phyloP scores from a whole-genome alignment of 306 rosid genomes.

The Mimosa bimucronata region DNA sequence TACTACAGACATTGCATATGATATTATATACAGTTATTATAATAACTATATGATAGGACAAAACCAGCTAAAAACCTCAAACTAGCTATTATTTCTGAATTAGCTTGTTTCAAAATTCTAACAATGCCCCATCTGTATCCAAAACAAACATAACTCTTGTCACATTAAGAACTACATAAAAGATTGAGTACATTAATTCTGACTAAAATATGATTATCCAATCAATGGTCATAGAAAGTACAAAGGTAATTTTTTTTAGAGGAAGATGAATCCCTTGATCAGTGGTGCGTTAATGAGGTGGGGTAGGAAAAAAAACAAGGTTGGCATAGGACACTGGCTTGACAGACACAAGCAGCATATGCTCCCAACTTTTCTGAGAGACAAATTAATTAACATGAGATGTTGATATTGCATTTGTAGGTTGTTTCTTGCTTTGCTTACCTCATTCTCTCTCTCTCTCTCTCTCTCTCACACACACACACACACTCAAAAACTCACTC shows the following conservation, averaged over 20 bases:
- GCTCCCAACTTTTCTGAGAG: conserved; percentile 7
- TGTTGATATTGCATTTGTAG: background rate
- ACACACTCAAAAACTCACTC: background rate
- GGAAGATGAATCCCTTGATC: conserved; percentile 2
- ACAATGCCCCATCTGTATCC: background rate
- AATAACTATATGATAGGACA: too few species aligned
- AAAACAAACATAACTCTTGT: background rate
- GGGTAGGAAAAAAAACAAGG: conserved; percentile 20
- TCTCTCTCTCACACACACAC: background rate
- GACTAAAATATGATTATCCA: background rate
- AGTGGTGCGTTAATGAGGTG: conserved; percentile 21
- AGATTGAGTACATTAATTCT: background rate
- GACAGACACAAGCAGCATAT: conserved; percentile 12
- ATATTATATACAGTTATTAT: background rate
- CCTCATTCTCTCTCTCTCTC: background rate
- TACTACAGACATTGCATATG: background rate
- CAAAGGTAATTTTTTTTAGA: background rate
- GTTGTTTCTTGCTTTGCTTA: conserved; percentile 15
- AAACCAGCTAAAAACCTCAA: background rate
- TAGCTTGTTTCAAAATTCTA: background rate
- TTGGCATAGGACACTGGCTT: conserved; percentile 17
- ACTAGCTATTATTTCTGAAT: background rate
- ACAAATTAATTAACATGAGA: background rate
- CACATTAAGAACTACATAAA: background rate
- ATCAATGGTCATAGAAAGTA: background rate